phyloP scores from a whole-genome alignment of 306 rosid species.

The Pterocarpus macrocarpus region DNA sequence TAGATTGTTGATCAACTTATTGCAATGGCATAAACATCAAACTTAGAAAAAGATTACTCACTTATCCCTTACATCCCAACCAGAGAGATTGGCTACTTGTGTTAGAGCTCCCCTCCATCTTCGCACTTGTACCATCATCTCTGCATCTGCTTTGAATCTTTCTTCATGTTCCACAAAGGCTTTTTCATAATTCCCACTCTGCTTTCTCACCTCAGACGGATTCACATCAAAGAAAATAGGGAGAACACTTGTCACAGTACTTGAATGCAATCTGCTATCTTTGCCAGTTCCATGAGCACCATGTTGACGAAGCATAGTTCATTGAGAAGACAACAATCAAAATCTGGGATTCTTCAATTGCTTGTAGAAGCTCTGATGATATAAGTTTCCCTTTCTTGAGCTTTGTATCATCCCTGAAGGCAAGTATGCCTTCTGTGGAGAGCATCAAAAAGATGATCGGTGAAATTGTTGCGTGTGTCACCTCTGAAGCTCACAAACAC shows the following conservation, averaged over 20 bases:
- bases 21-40: background rate
- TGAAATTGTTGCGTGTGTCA: slow-evolving; percentile 11
- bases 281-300: slow-evolving; percentile 50
- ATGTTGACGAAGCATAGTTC: slow-evolving; percentile 42
- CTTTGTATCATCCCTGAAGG: slow-evolving; percentile 6
- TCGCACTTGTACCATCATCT: background rate
- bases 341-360: slow-evolving; percentile 28
- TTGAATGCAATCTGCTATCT: background rate
- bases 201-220: slow-evolving; percentile 44
- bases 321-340: slow-evolving; percentile 33
- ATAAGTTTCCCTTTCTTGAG: slow-evolving; percentile 27
- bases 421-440: background rate
- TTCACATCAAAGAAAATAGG: slow-evolving; percentile 38
- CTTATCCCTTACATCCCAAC: slow-evolving; percentile 9
- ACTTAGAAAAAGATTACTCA: background rate
- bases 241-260: background rate
- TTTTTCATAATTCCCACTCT: background rate
- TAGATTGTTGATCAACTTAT: background rate
- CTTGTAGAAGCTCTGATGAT: background rate
- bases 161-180: slow-evolving; percentile 28
- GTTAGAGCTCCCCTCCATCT: slow-evolving; percentile 27
- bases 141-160: background rate
- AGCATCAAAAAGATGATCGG: slow-evolving; percentile 31
- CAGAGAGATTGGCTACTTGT: slow-evolving; percentile 35
- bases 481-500: slow-evolving; percentile 46